Evolutionary conservation across 768 basidiomycete genomes (phyloP).

Genomic region (Mycena filopes): DNA sequence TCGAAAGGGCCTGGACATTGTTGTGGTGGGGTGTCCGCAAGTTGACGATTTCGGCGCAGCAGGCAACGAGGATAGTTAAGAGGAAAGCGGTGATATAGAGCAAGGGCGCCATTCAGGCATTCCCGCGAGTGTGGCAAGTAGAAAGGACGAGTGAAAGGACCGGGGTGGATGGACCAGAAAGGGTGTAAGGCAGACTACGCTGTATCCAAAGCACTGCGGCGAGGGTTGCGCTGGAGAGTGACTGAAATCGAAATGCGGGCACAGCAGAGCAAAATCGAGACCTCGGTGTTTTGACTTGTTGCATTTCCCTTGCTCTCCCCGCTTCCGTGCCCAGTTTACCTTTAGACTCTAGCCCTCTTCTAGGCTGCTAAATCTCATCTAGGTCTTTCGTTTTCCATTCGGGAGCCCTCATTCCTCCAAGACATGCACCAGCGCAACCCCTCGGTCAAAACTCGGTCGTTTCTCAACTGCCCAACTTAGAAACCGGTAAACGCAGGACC

Average conservation of each 20-base stretch:
- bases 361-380: too few relatives aligned
- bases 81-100: slow-evolving; percentile 38
- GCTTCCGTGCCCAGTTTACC: not conserved
- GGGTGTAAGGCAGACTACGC: not conserved
- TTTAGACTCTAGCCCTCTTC: too few relatives aligned
- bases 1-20: slow-evolving; percentile 42
- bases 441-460: too few relatives aligned
- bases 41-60: slow-evolving; percentile 45
- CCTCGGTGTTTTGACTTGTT: slow-evolving; percentile 9
- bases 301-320: not conserved
- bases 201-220: not conserved
- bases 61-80: slow-evolving; percentile 41
- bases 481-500: too few relatives aligned
- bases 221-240: not conserved
- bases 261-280: not conserved
- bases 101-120: slow-evolving; percentile 48
- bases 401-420: too few relatives aligned
- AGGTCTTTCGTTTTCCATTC: too few relatives aligned
- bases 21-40: slow-evolving; percentile 36
- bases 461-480: too few relatives aligned
- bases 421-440: too few relatives aligned
- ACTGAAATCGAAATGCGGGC: slow-evolving; percentile 1
- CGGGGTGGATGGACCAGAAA: not conserved
- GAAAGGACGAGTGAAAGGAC: not conserved
- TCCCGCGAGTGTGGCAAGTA: slow-evolving; percentile 13